Base-by-base conservation (phyloP, 83 land plant species). In the Picea abies region DNA sequence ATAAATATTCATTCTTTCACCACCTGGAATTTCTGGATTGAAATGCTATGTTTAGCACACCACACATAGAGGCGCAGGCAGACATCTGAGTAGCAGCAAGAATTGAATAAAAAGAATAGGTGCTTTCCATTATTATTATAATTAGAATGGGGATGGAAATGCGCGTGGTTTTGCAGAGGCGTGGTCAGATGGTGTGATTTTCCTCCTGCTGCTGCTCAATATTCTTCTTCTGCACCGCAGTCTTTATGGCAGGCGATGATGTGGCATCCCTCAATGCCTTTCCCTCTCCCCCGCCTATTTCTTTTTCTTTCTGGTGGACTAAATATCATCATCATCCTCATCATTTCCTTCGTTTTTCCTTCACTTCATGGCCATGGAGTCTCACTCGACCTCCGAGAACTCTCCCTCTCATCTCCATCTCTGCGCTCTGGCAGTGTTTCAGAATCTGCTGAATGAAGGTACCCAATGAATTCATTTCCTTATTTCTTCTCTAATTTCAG, bases 381-480 rank as follows among this genome's bases (percentile, higher is more conserved):
- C 22, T 64, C 23, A 64, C 22, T 23, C 7, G 25, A 2, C 8
- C 11, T 22, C 26, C 11, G 67, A n/a, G 25, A 64, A 20, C 26
- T 22, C 22, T 64, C 26, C 29, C 8, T 64, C 10, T 2, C 67
- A 64, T 64, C 9, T 20, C 32, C 39, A 68, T 14, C 37, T 68
- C 16, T 68, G 71, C 26, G 71, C 37, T 16, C 39, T 68, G 16
- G 71, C 37, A 26, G 71, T 68, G 37, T 68, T 26, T 25, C 71
- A 68, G 71, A 68, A 68, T 68, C 71, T 68, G 32, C 71, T 68
- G 17, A 68, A 68, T 14, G 37, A 32, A 68, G 71, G 71, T 68
- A 29, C 16, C 16, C 5, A 9, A 32, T 26, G 14, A 4, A 25
- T 3, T 22, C 69, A n/a, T 66, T 22, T 56, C 15, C 15, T 56